Base-by-base conservation (phyloP, 768 basidiomycete genomes). In the Leccinum fibrillosum region DNA sequence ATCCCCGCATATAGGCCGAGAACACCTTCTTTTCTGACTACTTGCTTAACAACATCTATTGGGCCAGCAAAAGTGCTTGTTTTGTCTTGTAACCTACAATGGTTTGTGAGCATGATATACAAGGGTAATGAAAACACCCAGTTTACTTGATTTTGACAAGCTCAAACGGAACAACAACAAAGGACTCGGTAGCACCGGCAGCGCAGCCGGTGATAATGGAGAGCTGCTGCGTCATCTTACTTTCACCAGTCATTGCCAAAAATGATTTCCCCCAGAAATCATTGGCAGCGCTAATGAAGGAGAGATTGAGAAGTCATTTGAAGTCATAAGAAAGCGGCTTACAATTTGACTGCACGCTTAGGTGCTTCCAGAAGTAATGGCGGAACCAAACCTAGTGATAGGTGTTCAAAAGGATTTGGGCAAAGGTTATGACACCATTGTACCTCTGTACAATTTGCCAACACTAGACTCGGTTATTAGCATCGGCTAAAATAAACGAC, bases 341-440 rank as follows among this genome's bases (percentile, higher is more conserved):
- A 90, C 89, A 91, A 92, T 82, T 98, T 99, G 50, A 94, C 91
- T 15, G 97, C 97, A 75, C 97, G 88, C 77, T 99, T 99, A 2
- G 97, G 97, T 15, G 97, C 97, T 75, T 99, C 97, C 48, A 99
- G 78, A 67, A 98, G 83, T 10, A 99, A 75, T 17, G 97, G 97
- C 10, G 97, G 94, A n/a, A 94, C 88, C 58, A 99, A 86, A 64
- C 96, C 89, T 90, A 53, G 19, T 32, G 49, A 48, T 26, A 23
- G 12, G 21, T 26, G 10, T 49, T 51, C 28, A 59, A 15, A 48
- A 48, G 25, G 26, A 28, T 7, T 11, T 37, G 42, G 30, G 30
- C 32, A 5, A 19, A 7, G 26, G 35, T 25, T 54, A 47, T 57
- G 57, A 39, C 9, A 39, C 28, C 13, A 5, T 11, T 28, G 44